Evolutionary conservation across 352 stramenopile genomes (phyloP), one percentile per base, ranked within the genome.

Genomic region (Blastocystis sp.): DNA sequence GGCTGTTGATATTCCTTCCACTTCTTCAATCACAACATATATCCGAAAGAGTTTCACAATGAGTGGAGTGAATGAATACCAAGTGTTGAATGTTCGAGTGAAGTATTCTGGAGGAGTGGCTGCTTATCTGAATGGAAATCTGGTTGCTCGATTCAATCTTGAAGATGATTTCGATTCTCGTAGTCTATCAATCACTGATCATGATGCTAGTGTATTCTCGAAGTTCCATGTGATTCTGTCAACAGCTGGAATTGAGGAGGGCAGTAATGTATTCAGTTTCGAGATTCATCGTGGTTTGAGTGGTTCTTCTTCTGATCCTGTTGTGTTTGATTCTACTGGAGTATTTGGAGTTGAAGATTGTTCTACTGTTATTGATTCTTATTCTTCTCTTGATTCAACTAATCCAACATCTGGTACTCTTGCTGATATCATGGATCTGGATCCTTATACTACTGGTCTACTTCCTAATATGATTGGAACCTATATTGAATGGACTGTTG

Each of bases 41-140:
- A 59, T 75, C 61, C 12, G 75, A 73, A 56, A 71, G 39, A 58
- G 21, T 16, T 67, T 86, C 39, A 51, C 21, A 16, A 77, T 87
- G 35, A 27, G 43, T 4, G 32, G 27, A 32, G 24, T 83, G 19
- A 39, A 42, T 12, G 71, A 83, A n/a, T 83, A 83, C 27, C 52
- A 65, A 12, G 71, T 83, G 24, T 54, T 83, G 46, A 87, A 87
- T 58, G 21, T 78, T 0, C 42, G 59, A 29, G 24, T 57, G 42
- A 71, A 67, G 46, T 87, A 65, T 63, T n/a, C 77, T 21, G 77
- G 59, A 29, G 77, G 77, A 58, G 27, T 87, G 59, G 57, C 56
- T 19, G 77, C n/a, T 24, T 87, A 87, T 77, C 56, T 87, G 0
- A 87, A 87, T 32, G 77, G 54, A 21, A 75, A 63, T 4, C 77